phyloP scores from a whole-genome alignment of 805 yeast species.

The Yarrowia sp. region DNA sequence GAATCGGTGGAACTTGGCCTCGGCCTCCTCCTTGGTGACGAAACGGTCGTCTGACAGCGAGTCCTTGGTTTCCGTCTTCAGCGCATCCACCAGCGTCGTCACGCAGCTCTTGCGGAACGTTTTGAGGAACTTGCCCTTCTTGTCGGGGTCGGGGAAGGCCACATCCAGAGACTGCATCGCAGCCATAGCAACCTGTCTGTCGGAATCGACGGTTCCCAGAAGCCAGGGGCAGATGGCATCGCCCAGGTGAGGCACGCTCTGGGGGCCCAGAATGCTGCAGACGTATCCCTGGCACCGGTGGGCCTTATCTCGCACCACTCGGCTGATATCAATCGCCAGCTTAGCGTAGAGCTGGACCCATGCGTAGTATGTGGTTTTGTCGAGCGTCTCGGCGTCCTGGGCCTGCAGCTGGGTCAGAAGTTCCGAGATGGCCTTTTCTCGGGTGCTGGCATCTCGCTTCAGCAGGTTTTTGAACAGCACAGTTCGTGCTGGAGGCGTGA shows the following conservation, averaged over 20 bases:
- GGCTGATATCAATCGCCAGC: conserved; percentile 67
- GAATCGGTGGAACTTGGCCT: conserved; percentile 60
- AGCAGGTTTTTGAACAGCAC: conserved; percentile 71
- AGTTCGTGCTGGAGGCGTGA: conserved; percentile 50
- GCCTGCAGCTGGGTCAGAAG: conserved; percentile 42
- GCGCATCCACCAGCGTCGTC: conserved; percentile 51
- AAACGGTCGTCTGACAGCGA: conserved; percentile 75
- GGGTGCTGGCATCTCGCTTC: conserved; percentile 81
- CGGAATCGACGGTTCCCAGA: conserved; percentile 68
- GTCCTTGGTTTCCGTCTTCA: conserved; percentile 56
- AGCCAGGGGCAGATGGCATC: conserved; percentile 74
- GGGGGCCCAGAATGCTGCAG: conserved; percentile 52
- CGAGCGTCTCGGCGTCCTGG: conserved; percentile 40
- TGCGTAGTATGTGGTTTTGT: conserved; percentile 63
- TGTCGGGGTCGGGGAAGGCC: conserved; percentile 57
- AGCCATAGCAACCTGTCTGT: conserved; percentile 54
- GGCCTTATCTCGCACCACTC: conserved; percentile 56
- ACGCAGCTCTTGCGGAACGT: conserved; percentile 57
- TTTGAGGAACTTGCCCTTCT: conserved; percentile 58
- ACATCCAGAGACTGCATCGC: conserved; percentile 48
- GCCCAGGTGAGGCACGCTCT: conserved; percentile 61
- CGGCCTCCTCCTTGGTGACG: conserved; percentile 62
- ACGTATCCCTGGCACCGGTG: conserved; percentile 64
- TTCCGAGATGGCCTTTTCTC: conserved; percentile 72
- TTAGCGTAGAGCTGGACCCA: conserved; percentile 77